Base-by-base conservation (phyloP, 768 basidiomycete genomes). In the Collybia sp. region DNA sequence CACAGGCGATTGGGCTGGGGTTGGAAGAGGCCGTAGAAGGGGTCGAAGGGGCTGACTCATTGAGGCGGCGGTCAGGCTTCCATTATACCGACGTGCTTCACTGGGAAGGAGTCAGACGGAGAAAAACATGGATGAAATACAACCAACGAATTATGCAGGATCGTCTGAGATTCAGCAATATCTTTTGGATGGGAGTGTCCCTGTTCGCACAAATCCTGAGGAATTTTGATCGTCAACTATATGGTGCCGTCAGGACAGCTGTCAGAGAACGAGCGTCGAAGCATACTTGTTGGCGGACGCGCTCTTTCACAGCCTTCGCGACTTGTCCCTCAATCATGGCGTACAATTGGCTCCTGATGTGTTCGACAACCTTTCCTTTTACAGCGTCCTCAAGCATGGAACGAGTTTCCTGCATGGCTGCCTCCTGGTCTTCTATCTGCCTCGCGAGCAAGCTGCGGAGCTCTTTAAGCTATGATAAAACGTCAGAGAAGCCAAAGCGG, bases 21-120 rank as follows among this genome's bases (percentile, higher is more conserved):
- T 73, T 1, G 72, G 71, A 15, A 75, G 60, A 1, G 79, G 77
- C 0, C 77, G 72, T 12, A 80, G 61, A 3, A 80, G 71, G 13
- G 77, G 76, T 16, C 72, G 67, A 20, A 80, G 62, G 10, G 72
- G 71, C 13, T 69, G 71, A n/a, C 60, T 54, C 36, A 68, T 61
- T 17, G 67, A 61, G 41, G 65, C 59, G 4, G 66, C 58, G 46
- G 65, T 50, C 51, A 77, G 55, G 16, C 63, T 59, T 10, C 64
- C 56, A 56, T 74, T 73, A 47, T 67, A 61, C 37, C 70, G 65
- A 30, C 76, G 67, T 10, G 76, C 73, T 58, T 80, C 73, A 5
- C 75, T 78, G 49, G 15, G 25, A 35, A 46, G 16, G 17, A 42
- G 44, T 45, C 30, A 38, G 25, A 36, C 35, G 34, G n/a, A 46